Evolutionary conservation across 2,329 filamentous ascomycete genomes (phyloP).

Genomic region (Helicocarpus griseus): DNA sequence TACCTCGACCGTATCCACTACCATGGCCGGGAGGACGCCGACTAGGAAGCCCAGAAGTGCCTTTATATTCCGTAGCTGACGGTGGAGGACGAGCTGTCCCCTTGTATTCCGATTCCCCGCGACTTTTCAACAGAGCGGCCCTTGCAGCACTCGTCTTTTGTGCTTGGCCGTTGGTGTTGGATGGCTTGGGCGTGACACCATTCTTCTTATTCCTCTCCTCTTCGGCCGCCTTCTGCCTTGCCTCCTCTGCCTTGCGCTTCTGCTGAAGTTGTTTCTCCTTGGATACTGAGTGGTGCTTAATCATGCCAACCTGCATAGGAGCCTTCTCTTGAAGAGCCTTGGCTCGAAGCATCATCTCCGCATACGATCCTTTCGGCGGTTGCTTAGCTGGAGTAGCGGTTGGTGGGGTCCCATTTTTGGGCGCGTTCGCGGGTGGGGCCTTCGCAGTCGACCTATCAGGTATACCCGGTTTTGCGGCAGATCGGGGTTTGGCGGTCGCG

Average conservation of each 20-base stretch:
- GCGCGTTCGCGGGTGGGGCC: constrained; percentile 8
- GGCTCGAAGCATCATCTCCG: constrained; percentile 50
- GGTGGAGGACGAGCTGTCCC: constrained; percentile 23
- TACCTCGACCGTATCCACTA: constrained; percentile 13
- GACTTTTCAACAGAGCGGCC: constrained; percentile 23
- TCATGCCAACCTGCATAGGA: constrained; percentile 38
- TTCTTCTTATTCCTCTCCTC: constrained; percentile 22
- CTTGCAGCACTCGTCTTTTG: constrained; percentile 16
- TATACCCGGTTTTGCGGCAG: not conserved
- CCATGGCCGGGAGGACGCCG: constrained; percentile 18
- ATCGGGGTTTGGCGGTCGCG: not conserved
- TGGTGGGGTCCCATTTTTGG: constrained; percentile 7
- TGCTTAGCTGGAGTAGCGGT: constrained; percentile 26
- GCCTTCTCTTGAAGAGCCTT: constrained; percentile 43
- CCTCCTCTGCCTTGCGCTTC: constrained; percentile 33
- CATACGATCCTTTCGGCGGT: constrained; percentile 49
- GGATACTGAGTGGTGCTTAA: constrained; percentile 46
- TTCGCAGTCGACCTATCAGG: constrained; percentile 10
- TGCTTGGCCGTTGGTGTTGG: constrained; percentile 9
- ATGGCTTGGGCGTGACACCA: constrained; percentile 11
- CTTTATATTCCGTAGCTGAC: constrained; percentile 27
- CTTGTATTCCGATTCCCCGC: constrained; percentile 26
- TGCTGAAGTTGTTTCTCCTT: constrained; percentile 51
- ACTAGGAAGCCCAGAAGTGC: constrained; percentile 31
- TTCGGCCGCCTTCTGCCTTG: constrained; percentile 33